Conservation (phyloP, 108 stramenopile species). For the Cylindrotheca closterium region DNA sequence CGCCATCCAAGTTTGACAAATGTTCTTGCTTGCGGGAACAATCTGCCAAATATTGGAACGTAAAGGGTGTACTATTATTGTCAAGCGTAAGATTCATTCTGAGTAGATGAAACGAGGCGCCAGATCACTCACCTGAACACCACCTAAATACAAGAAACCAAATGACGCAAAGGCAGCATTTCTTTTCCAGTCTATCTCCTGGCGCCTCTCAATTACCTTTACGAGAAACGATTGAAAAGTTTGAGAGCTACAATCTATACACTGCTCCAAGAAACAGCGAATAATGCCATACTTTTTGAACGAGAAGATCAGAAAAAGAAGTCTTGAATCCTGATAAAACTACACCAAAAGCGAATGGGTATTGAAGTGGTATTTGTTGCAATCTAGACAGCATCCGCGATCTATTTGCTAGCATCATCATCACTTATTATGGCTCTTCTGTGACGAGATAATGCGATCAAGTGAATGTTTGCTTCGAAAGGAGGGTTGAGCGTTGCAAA, state of each 20-base stretch:
- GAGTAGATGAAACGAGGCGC: background rate
- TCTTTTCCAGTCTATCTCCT: conserved; percentile 85
- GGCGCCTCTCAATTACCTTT: conserved; percentile 63
- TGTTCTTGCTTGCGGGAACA: conserved; percentile 73
- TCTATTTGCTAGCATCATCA: background rate
- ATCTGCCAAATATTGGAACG: conserved; percentile 75
- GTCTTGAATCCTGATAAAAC: conserved; percentile 81
- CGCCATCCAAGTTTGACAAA: conserved; percentile 69
- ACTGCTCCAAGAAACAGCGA: background rate
- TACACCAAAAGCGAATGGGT: conserved; percentile 87
- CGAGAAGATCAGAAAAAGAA: conserved; percentile 72
- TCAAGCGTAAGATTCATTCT: background rate
- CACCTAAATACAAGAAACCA: conserved; percentile 87
- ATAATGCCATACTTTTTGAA: conserved; percentile 45
- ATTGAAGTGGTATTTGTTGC: conserved; percentile 43
- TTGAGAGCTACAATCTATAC: background rate
- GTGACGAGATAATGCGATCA: background rate
- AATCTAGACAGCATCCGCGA: background rate
- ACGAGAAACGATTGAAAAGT: background rate
- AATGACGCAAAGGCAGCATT: conserved; percentile 89
- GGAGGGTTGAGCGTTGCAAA: too few relatives aligned
- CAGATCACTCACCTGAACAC: conserved; percentile 50
- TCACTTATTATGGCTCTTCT: conserved; percentile 5
- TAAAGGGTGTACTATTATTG: conserved; percentile 47
- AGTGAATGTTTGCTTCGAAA: background rate